phyloP scores from a whole-genome alignment of 805 yeast genomes.

The Monosporozyma yasuniensis region DNA sequence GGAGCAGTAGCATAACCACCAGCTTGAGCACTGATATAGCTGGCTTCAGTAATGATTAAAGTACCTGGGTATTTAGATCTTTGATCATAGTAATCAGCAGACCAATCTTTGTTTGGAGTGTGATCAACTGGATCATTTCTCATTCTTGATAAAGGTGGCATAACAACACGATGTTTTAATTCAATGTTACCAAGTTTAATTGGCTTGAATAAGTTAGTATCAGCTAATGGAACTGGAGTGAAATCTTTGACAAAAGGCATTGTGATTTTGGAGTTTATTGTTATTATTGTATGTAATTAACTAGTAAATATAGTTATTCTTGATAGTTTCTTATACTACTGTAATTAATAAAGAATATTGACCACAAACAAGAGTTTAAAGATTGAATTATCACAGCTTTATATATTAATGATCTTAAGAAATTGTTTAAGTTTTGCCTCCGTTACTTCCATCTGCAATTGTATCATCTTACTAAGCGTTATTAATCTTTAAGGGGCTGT shows the following conservation, averaged over 20 bases:
- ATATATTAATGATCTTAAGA: too few species aligned
- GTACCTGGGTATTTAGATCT: slow-evolving; percentile 48
- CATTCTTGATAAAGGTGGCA: slow-evolving; percentile 40
- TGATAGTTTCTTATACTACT: too few species aligned
- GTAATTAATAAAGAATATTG: too few species aligned
- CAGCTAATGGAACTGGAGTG: slow-evolving; percentile 23
- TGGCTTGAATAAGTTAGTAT: slow-evolving; percentile 36
- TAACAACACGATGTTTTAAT: slow-evolving; percentile 33
- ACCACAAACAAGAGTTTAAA: too few species aligned
- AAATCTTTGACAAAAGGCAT: slow-evolving; percentile 19
- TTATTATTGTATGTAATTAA: too few species aligned
- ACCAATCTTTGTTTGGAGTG: slow-evolving; percentile 36
- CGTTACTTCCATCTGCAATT: too few species aligned
- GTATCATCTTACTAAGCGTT: too few species aligned
- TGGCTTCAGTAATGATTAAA: slow-evolving; percentile 50
- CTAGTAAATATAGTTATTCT: too few species aligned
- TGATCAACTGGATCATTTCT: slow-evolving; percentile 33
- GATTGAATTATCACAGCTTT: too few species aligned
- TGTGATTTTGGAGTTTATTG: not conserved
- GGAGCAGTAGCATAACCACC: slow-evolving; percentile 40
- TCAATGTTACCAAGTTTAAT: slow-evolving; percentile 34
- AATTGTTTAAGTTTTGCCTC: too few species aligned
- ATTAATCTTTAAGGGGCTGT: too few species aligned
- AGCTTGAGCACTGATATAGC: slow-evolving; percentile 35
- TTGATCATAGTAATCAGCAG: slow-evolving; percentile 42